Evolutionary conservation across 129 eudicot species (phyloP).

Genomic region (Flaveria sonorensis): DNA sequence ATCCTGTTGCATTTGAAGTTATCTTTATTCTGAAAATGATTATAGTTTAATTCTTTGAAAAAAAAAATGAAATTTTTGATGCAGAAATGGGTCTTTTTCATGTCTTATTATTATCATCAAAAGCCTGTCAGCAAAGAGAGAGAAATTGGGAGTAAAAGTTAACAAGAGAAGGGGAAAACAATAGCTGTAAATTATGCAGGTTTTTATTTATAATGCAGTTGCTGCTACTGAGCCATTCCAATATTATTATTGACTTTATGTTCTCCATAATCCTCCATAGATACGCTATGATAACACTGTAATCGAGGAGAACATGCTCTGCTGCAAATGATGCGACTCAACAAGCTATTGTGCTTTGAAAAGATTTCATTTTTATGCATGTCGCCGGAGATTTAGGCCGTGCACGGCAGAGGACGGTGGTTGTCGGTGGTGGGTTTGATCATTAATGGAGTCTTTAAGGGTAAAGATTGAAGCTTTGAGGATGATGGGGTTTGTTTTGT

Average conservation of each 20-base stretch:
- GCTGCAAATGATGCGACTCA: conserved; percentile 33
- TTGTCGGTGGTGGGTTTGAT: conserved; percentile 9
- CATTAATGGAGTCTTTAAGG: conserved; percentile 15
- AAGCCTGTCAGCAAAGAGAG: conserved; percentile 41
- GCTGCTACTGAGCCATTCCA: conserved; percentile 22
- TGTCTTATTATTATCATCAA: conserved; percentile 30
- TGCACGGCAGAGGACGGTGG: conserved; percentile 20
- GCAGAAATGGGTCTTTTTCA: conserved; percentile 36
- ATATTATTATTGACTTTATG: conserved; percentile 53
- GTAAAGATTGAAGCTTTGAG: conserved; percentile 18
- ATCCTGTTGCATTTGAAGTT: conserved; percentile 22
- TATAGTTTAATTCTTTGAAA: conserved; percentile 7
- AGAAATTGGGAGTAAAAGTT: conserved; percentile 20
- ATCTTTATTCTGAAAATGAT: conserved; percentile 24
- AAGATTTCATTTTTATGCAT: conserved; percentile 8
- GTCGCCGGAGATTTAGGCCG: conserved; percentile 23
- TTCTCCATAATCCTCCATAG: conserved; percentile 26
- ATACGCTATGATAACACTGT: conserved; percentile 26
- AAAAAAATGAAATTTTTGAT: not conserved
- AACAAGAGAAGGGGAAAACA: conserved; percentile 22
- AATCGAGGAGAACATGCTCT: not conserved
- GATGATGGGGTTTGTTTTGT: conserved; percentile 31
- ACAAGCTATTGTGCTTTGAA: not conserved
- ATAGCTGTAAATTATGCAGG: conserved; percentile 53
- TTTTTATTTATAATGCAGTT: conserved; percentile 36